Conservation (phyloP, 306 rosid species). For the Pyrus communis region DNA sequence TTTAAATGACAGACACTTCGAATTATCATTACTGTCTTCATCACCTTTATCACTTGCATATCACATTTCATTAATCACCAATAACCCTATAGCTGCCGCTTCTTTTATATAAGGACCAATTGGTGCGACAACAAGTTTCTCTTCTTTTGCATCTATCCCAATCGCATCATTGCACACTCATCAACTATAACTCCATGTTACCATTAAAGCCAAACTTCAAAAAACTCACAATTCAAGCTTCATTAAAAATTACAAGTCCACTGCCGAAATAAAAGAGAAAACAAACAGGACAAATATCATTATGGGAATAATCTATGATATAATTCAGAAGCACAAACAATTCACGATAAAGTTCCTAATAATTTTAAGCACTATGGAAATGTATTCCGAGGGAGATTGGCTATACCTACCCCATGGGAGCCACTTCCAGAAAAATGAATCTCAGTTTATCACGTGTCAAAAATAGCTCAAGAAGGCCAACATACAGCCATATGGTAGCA, state of each 20-base stretch:
- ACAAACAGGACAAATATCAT: background rate
- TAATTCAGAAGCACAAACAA: background rate
- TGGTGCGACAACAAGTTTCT: background rate
- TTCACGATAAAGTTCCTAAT: background rate
- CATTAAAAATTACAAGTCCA: background rate
- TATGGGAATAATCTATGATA: background rate
- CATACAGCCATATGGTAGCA: slow-evolving; percentile 75
- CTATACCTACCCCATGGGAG: slow-evolving; percentile 71
- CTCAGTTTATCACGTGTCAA: slow-evolving; percentile 36
- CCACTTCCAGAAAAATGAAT: slow-evolving; percentile 67
- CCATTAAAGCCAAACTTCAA: background rate
- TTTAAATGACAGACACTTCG: background rate
- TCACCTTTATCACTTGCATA: background rate
- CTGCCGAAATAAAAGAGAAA: background rate
- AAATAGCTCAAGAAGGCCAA: slow-evolving; percentile 67
- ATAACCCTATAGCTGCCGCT: background rate
- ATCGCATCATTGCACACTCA: background rate
- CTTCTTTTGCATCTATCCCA: background rate
- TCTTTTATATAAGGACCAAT: background rate
- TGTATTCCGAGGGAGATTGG: slow-evolving; percentile 1
- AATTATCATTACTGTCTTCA: background rate
- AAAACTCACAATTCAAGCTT: background rate
- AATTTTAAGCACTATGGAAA: background rate
- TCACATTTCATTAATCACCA: background rate
- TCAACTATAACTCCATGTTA: background rate